Conservation (phyloP, 495 filamentous ascomycete species). For the Tuber melanosporum region DNA sequence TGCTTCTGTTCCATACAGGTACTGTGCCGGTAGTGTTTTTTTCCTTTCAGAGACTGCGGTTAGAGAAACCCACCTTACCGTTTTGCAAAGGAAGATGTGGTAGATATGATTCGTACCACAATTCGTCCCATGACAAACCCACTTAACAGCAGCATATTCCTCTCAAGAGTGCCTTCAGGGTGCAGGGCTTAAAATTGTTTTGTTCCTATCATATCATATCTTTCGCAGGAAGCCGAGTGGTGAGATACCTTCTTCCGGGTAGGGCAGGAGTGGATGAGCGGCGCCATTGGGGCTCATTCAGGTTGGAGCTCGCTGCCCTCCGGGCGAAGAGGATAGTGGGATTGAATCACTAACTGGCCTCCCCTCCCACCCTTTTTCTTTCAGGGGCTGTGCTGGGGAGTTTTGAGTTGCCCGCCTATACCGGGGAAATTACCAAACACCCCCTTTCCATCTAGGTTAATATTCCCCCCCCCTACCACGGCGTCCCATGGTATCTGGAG, state of each 20-base stretch:
- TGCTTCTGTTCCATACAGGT: no score
- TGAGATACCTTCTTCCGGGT: background rate
- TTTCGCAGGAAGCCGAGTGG: background rate
- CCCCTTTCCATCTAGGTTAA: no score
- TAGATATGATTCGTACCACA: no score
- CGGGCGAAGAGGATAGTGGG: background rate
- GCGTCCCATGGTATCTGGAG: no score
- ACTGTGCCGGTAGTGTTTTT: no score
- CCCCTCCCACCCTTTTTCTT: background rate
- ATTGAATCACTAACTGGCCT: background rate
- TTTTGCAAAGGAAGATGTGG: no score
- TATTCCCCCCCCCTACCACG: no score
- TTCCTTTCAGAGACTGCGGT: no score
- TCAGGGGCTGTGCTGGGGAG: background rate
- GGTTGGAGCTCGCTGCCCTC: background rate
- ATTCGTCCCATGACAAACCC: no score
- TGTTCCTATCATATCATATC: background rate
- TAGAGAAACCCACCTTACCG: no score
- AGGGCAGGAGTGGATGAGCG: background rate
- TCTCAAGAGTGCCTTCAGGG: background rate
- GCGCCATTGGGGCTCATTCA: background rate
- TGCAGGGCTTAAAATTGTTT: background rate
- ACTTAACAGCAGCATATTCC: background rate
- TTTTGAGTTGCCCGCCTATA: no score
- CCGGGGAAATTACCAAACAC: no score